A percentile compares a stretch with the other conserved stretches of the same genome.
These are phyloP conservation scores for Aspergillus ruber DNA, from an alignment of 2,329 filamentous ascomycete genomes.

Conservation along the genomic window DNA sequence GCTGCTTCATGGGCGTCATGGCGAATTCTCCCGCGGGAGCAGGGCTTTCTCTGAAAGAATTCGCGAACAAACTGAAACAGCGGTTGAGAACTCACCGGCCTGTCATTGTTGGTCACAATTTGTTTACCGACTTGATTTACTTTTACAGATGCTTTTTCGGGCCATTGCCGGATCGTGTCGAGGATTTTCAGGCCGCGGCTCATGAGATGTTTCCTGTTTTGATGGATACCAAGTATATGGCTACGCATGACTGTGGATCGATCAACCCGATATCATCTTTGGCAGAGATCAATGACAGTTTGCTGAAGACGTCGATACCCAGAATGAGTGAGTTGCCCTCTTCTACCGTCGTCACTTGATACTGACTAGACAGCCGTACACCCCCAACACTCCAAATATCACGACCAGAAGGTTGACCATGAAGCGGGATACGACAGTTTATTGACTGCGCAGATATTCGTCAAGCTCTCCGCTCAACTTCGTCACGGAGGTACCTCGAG, in stretches of 20 bases:
- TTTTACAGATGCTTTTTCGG: conserved; percentile 56
- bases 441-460: conserved; percentile 53
- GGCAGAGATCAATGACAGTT: conserved; percentile 20
- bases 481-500: conserved; percentile 28
- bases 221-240: conserved; percentile 59
- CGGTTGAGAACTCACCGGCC: conserved; percentile 42
- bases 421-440: conserved; percentile 61
- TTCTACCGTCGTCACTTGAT: not conserved
- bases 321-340: conserved; percentile 21
- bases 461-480: conserved; percentile 50
- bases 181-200: conserved; percentile 47
- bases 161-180: conserved; percentile 48
- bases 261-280: conserved; percentile 41
- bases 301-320: conserved; percentile 20
- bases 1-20: conserved; percentile 25
- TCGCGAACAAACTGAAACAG: conserved; percentile 28
- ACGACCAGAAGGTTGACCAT: conserved; percentile 31
- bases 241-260: conserved; percentile 50
- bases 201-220: conserved; percentile 52
- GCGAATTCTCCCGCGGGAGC: conserved; percentile 10
- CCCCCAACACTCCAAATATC: conserved; percentile 25
- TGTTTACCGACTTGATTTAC: conserved; percentile 58
- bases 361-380: conserved; percentile 24
- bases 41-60: conserved; percentile 16
- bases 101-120: conserved; percentile 57